Base-by-base conservation (phyloP, 805 yeast genomes). In the Starmerella floricola region DNA sequence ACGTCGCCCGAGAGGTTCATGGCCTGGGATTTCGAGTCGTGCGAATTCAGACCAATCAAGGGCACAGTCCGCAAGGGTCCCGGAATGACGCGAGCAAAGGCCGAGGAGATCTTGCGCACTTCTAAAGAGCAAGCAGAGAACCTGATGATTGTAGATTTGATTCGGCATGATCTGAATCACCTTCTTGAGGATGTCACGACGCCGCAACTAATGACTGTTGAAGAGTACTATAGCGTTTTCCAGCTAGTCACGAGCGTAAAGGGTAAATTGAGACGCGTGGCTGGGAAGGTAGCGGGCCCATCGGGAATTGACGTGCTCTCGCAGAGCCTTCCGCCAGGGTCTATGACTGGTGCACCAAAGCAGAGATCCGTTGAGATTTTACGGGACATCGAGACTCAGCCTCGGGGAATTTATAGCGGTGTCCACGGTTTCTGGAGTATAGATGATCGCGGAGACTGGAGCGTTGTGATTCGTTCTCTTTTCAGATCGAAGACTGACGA, bases 291-390 rank as follows among this genome's bases (percentile, higher is more conserved):
- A 13, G 19, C 8, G 8, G 13, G 36, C 10, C 11, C 24, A 4
- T 64, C 69, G 11, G 98, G 97, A 0, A 64, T 87, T 19, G 97
- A 91, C 57, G 65, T 88, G 2, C 67, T 91, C 11, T 71, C 75
- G 17, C 74, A 74, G 45, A 76, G 95, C 0, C 64, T 93, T 28
- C 98, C 99, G 2, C 95, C 99, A 0, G 99, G 99, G 0, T 88
- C 97, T 1, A 91, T 91, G 99, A 91, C 99, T 0, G 99, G 99
- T 2, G 99, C 99, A 0, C 99, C 99, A 2, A 91, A 91, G 63
- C 81, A 79, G 53, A 71, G 95, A 45, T 84, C 95, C 0, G 94
- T 91, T 5, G 91, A 88, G 59, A 59, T 93, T 4, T 65, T 91
- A 23, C 81, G 78, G 46, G 56, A 58, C 0, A 59, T 80, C 5